Evolutionary conservation across 1,139 yeast genomes (phyloP).

Genomic region (Blastobotrys arbuscula): DNA sequence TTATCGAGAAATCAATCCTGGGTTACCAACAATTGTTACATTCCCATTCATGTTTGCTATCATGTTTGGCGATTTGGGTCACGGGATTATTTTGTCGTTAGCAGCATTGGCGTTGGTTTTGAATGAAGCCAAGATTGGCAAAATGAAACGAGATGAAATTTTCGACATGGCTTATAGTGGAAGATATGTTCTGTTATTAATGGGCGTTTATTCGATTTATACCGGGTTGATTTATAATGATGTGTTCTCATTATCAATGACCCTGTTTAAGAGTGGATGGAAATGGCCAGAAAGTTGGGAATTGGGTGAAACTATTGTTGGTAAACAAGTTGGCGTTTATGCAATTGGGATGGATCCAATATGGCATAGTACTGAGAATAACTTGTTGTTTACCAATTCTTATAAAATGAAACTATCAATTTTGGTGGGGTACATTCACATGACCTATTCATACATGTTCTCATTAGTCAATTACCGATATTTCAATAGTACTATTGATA

Average conservation of each 20-base stretch:
- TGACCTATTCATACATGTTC: constrained; percentile 84
- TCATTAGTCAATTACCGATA: constrained; percentile 74
- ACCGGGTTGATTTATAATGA: constrained; percentile 94
- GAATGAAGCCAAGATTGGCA: constrained; percentile 60
- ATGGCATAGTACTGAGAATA: constrained; percentile 97
- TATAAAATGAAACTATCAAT: constrained; percentile 95
- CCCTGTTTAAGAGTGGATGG: constrained; percentile 86
- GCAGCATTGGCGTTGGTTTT: constrained; percentile 67
- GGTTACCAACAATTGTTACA: constrained; percentile 87
- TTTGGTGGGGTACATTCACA: constrained; percentile 89
- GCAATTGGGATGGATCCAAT: constrained; percentile 86
- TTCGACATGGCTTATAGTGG: constrained; percentile 96
- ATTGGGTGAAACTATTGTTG: constrained; percentile 57
- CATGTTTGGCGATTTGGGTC: constrained; percentile 99
- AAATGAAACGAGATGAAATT: constrained; percentile 79
- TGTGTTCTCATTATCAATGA: constrained; percentile 83
- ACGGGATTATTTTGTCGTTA: constrained; percentile 72
- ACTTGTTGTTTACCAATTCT: constrained; percentile 82
- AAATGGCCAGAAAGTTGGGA: constrained; percentile 73
- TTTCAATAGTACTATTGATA: constrained; percentile 74
- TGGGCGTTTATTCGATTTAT: constrained; percentile 92
- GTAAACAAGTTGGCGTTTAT: constrained; percentile 62
- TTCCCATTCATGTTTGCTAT: constrained; percentile 99
- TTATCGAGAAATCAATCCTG: constrained; percentile 94
- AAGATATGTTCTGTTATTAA: constrained; percentile 76